Conservation (phyloP, 1,139 yeast genomes). For the Scheffersomyces parashehatae region DNA sequence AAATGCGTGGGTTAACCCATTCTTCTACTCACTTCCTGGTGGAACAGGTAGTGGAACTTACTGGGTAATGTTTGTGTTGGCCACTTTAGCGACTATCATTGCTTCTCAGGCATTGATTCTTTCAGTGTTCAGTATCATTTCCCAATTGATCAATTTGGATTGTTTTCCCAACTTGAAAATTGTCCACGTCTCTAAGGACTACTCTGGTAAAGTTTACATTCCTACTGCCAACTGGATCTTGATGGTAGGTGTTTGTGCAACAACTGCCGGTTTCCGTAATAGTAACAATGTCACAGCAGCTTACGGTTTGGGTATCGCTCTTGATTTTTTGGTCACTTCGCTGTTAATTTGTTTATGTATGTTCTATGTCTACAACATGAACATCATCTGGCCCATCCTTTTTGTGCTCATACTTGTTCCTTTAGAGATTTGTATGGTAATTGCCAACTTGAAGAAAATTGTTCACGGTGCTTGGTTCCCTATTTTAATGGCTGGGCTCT, state of each 20-base stretch:
- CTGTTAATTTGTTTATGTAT: conserved; percentile 44
- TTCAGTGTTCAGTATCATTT: conserved; percentile 53
- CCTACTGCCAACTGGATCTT: conserved; percentile 50
- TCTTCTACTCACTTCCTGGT: conserved; percentile 55
- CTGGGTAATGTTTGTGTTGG: conserved; percentile 55
- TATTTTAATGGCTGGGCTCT: conserved; percentile 39
- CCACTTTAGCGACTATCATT: conserved; percentile 55
- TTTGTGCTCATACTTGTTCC: conserved; percentile 45
- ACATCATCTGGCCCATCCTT: conserved; percentile 31
- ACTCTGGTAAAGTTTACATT: conserved; percentile 52
- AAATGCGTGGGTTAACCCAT: conserved; percentile 38
- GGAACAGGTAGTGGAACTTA: conserved; percentile 42
- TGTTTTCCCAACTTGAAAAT: conserved; percentile 53
- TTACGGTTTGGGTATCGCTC: conserved; percentile 58
- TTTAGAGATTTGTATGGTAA: conserved; percentile 45
- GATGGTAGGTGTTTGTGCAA: conserved; percentile 49
- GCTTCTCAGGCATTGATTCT: conserved; percentile 62
- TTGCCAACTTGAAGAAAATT: conserved; percentile 51
- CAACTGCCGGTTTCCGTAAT: conserved; percentile 54
- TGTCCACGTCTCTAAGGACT: conserved; percentile 42
- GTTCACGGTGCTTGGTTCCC: conserved; percentile 66
- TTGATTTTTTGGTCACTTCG: conserved; percentile 56
- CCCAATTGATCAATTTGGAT: conserved; percentile 54
- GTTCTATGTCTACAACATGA: conserved; percentile 44
- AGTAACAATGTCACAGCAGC: conserved; percentile 57